Percentiles rank a stretch among this genome's conserved stretches.
Evolutionary conservation across 306 rosid genomes (phyloP).

Genomic region (Castanea crenata): DNA sequence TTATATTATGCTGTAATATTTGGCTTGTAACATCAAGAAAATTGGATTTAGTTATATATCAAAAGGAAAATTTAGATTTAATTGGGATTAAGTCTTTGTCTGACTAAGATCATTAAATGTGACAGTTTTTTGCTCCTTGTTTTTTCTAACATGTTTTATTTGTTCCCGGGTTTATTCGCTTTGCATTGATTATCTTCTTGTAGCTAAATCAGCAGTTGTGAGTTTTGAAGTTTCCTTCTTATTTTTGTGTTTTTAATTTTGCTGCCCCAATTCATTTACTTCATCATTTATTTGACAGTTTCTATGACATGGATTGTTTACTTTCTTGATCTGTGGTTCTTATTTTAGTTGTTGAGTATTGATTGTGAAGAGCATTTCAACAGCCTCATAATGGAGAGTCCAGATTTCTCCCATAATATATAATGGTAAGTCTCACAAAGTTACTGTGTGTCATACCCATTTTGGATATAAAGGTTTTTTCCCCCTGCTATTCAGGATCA

Average conservation of each 20-base stretch:
- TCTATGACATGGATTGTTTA: conserved; percentile 18
- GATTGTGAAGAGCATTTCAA: conserved; percentile 88
- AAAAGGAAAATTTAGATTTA: too few species aligned
- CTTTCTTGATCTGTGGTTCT: conserved; percentile 65
- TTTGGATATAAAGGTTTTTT: not conserved
- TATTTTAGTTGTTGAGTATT: conserved; percentile 90
- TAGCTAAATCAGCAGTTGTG: conserved; percentile 83
- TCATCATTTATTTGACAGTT: conserved; percentile 13
- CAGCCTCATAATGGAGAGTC: conserved; percentile 65
- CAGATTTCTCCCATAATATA: conserved; percentile 72
- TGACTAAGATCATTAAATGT: not conserved
- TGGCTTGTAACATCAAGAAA: not conserved
- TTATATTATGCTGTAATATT: not conserved
- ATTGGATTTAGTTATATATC: not conserved
- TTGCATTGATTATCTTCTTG: conserved; percentile 74
- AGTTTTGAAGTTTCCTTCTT: conserved; percentile 35
- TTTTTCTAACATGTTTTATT: conserved; percentile 24
- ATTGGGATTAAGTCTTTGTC: not conserved
- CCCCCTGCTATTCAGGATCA: not conserved
- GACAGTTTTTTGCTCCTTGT: not conserved
- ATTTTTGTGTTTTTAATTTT: not conserved
- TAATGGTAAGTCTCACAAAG: conserved; percentile 46
- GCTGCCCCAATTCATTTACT: not conserved
- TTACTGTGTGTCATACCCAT: not conserved
- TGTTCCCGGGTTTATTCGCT: conserved; percentile 80